Evolutionary conservation across 495 filamentous ascomycete species (phyloP), one percentile per base, ranked within the genome.

Genomic region (Daldinia childiae): DNA sequence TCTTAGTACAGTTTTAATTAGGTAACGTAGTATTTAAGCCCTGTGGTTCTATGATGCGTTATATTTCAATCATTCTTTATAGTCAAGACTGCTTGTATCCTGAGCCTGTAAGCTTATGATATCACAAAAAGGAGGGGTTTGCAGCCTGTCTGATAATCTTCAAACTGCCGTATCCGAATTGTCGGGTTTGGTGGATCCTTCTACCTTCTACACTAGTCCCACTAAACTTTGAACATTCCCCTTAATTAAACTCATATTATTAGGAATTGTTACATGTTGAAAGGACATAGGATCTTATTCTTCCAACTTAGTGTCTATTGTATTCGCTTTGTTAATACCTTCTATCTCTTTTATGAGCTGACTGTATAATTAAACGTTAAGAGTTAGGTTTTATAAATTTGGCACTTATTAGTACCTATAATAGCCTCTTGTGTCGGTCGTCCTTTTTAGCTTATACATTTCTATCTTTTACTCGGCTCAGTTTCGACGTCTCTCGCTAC

Each of bases 161-260:
- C 36, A 32, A 58, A 39, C 7, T 66, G 61, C 57, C 30, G 60
- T 54, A 55, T 66, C 70, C 70, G 50, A 68, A 58, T 57, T 69
- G 65, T 73, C 65, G 70, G 70, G 70, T 66, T 57, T 30, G 56
- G 60, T 65, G 65, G 62, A 48, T 38, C 70, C 19, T 62, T 56
- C 32, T 34, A 34, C 30, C 9, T 6, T 30, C 6, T 0, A n/a
- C n/a, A n/a, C 2, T 3, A 19, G 55, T 19, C 38, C 17, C 59
- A 48, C 69, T 68, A 69, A 69, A 62, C 55, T 34, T 6, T 64
- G 56, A 45, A 55, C 36, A 45, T 54, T 11, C 58, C n/a, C n/a
- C n/a, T n/a, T 32, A 9, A 34, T 34, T 34, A 34, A 11, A 34
- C 0, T 0, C 2, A 2, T 34, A 34, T 12, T 36, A 12, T 36